Base-by-base conservation (phyloP, 108 stramenopile genomes). In the Stephanodiscus triporus region DNA sequence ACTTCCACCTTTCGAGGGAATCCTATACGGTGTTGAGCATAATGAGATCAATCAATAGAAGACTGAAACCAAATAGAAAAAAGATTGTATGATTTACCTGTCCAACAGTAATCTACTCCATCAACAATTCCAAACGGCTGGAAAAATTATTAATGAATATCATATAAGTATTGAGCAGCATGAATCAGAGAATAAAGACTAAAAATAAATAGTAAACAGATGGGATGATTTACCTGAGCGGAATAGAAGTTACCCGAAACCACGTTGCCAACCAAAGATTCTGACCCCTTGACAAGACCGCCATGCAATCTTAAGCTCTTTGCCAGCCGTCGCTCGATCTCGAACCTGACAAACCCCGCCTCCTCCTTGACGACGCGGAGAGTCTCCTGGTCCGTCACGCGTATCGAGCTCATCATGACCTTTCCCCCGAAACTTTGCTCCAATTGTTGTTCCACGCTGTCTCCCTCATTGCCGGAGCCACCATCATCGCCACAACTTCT, bases 331-430 rank as follows among this genome's bases (percentile, higher is more conserved):
- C 95, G 75, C 69, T 98, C 97, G 58, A 98, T 95, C 73, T 97
- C 96, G 79, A 96, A 95, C 60, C 98, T 79, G n/a, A 96, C 95
- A 67, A 88, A 94, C 30, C 97, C 97, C 9, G 96, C 94, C 66
- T 96, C 96, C 78, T 96, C 97, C 72, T 97, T 96, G 20, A 96
- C 91, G 40, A 97, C 84, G 49, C 93, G 68, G 26, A 96, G 70
- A 6, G 88, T 86, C 32, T 92, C 89, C 45, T 84, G 70, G 75
- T 96, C 91, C 6, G 97, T 97, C 14, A 98, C 84, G 7, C 89
- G 77, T 23, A 95, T 74, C n/a, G 85, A 80, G n/a, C 72, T 78
- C 88, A 82, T 85, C 83, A 76, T 80, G 11, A 74, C 73, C 45
- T 75, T 83, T 6, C 84, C 83, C 6, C 76, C 71, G 6, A 81